These are phyloP conservation scores for Amanita fuliginea DNA, from an alignment of 768 basidiomycete genomes.

Conservation along the genomic window DNA sequence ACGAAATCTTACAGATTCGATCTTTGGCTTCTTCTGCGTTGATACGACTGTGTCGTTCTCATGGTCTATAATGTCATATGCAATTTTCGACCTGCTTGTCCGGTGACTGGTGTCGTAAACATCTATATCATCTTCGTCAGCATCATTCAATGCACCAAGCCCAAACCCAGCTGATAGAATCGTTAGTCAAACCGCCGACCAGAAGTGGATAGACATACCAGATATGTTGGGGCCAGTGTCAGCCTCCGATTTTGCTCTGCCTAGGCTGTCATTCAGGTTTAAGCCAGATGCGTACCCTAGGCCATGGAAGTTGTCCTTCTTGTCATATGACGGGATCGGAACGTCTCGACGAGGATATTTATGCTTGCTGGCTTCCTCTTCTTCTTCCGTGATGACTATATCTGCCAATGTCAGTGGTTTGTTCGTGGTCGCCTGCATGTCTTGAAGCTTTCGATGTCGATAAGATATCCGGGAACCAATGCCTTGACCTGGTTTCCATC, in stretches of 20 bases:
- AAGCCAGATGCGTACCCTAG: conserved; percentile 68
- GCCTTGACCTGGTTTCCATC: conserved; percentile 89
- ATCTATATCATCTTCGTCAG: conserved; percentile 87
- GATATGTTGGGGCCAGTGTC: conserved; percentile 44
- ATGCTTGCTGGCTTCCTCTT: conserved; percentile 81
- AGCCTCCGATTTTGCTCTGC: conserved; percentile 17
- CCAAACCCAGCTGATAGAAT: conserved; percentile 65
- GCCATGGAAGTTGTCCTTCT: conserved; percentile 74
- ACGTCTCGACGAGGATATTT: conserved; percentile 79
- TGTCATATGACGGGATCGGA: conserved; percentile 42
- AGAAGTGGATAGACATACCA: conserved; percentile 21
- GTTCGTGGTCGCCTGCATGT: conserved; percentile 34
- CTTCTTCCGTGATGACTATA: conserved; percentile 39
- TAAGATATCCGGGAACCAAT: conserved; percentile 83
- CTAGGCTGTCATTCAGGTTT: conserved; percentile 50
- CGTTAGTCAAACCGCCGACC: not conserved
- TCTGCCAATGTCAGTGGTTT: conserved; percentile 15
- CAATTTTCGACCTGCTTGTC: conserved; percentile 35
- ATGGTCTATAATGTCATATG: conserved; percentile 53
- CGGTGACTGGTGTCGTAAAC: conserved; percentile 50
- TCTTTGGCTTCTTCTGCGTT: conserved; percentile 12
- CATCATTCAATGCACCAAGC: conserved; percentile 83
- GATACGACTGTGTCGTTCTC: conserved; percentile 42
- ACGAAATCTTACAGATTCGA: not conserved
- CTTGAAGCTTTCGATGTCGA: conserved; percentile 63